Percentiles rank a stretch among this genome's conserved stretches.
Evolutionary conservation across 2,329 filamentous ascomycete species (phyloP).

Genomic region (Alternaria brassicae): DNA sequence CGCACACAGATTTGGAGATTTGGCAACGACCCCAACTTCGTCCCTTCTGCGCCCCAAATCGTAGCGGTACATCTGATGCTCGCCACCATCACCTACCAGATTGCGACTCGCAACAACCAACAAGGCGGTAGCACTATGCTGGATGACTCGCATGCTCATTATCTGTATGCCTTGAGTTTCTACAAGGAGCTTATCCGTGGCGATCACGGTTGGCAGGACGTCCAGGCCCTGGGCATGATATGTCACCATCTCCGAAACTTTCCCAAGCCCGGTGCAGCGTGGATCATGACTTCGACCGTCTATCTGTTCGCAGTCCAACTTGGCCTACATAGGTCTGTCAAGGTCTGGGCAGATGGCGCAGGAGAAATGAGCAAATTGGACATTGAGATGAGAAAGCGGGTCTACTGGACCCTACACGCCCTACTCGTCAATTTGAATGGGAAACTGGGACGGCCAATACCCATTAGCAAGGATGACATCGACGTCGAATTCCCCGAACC

Average conservation of each 20-base stretch:
- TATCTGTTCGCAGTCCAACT: constrained; percentile 75
- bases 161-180: constrained; percentile 75
- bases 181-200: constrained; percentile 70
- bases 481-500: constrained; percentile 78
- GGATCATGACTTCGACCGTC: constrained; percentile 70
- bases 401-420: constrained; percentile 76
- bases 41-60: constrained; percentile 68
- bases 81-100: constrained; percentile 78
- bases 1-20: constrained; percentile 68
- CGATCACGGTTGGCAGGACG: constrained; percentile 67
- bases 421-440: constrained; percentile 74
- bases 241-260: constrained; percentile 76
- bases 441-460: constrained; percentile 79
- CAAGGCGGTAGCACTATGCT: constrained; percentile 56
- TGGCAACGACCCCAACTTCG: constrained; percentile 72
- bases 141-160: constrained; percentile 75
- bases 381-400: constrained; percentile 77
- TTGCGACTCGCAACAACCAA: constrained; percentile 69
- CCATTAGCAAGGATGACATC: constrained; percentile 75
- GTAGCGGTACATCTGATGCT: constrained; percentile 82
- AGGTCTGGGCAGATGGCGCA: constrained; percentile 60
- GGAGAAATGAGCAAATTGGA: constrained; percentile 62
- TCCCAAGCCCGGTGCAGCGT: constrained; percentile 78
- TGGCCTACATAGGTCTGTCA: constrained; percentile 75
- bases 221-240: constrained; percentile 77